Conservation (phyloP, 768 basidiomycete genomes). For the Rhizopogon roseolus region DNA sequence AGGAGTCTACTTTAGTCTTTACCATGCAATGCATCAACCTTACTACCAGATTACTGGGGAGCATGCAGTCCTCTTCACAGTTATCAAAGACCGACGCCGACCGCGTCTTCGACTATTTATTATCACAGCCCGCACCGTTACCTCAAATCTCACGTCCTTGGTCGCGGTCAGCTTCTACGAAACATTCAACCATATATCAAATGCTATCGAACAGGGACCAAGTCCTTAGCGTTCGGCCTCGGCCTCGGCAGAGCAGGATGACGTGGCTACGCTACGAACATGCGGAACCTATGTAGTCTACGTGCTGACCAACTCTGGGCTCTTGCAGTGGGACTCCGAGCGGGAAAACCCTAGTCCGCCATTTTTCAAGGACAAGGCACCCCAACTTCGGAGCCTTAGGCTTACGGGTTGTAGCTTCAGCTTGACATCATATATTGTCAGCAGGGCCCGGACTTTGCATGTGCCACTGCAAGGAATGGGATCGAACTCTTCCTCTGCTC, state of each 20-base stretch:
- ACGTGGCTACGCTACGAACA: too few species aligned
- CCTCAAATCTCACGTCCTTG: slow-evolving; percentile 21
- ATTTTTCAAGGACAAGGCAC: slow-evolving; percentile 28
- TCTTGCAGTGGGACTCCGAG: too few species aligned
- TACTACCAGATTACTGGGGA: slow-evolving; percentile 24
- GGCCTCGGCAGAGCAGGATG: too few species aligned
- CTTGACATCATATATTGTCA: slow-evolving; percentile 32
- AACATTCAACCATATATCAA: slow-evolving; percentile 19
- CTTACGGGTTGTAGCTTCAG: slow-evolving; percentile 29
- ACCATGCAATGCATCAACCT: slow-evolving; percentile 24
- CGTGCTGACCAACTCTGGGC: too few species aligned
- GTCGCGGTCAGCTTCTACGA: slow-evolving; percentile 14
- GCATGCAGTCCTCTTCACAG: slow-evolving; percentile 26
- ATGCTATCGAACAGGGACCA: too few species aligned
- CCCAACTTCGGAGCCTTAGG: slow-evolving; percentile 30
- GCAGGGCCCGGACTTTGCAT: slow-evolving; percentile 30
- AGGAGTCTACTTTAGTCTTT: slow-evolving; percentile 26
- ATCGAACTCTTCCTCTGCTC: slow-evolving; percentile 22
- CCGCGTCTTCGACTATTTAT: slow-evolving; percentile 19
- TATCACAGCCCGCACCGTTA: slow-evolving; percentile 23
- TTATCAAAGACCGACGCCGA: slow-evolving; percentile 15
- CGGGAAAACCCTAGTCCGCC: too few species aligned
- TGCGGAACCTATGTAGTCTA: too few species aligned
- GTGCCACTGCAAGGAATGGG: slow-evolving; percentile 28
- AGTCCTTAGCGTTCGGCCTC: too few species aligned